phyloP scores from a whole-genome alignment of 75 land plant genomes.

The Ceratopteris richardii region DNA sequence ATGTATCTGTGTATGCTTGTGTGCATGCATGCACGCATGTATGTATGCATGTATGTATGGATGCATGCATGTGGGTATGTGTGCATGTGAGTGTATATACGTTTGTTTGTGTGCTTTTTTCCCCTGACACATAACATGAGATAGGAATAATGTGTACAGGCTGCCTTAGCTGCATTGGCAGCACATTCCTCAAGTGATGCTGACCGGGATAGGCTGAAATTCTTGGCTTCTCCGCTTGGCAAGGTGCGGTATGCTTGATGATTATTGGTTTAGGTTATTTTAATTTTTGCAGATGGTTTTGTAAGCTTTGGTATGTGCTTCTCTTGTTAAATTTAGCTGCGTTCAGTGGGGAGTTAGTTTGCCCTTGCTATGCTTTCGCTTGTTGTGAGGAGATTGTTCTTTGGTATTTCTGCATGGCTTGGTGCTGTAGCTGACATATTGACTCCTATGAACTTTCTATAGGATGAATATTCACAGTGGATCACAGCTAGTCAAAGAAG shows the following conservation, averaged over 20 bases:
- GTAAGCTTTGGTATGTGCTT: too few species aligned
- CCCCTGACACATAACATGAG: too few species aligned
- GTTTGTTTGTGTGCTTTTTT: too few species aligned
- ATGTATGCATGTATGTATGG: too few species aligned
- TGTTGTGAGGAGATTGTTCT: background rate
- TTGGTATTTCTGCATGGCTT: background rate
- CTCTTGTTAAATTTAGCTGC: too few species aligned
- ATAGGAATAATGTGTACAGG: constrained; percentile 34
- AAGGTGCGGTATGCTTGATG: constrained; percentile 44
- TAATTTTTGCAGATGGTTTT: background rate
- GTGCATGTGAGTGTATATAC: too few species aligned
- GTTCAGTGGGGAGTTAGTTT: too few species aligned
- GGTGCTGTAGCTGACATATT: too few species aligned
- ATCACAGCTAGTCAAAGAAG: constrained; percentile 81
- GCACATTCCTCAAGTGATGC: constrained; percentile 68
- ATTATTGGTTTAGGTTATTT: background rate
- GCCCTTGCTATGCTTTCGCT: background rate
- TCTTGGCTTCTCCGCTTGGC: constrained; percentile 78
- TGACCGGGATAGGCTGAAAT: constrained; percentile 68
- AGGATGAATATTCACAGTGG: constrained; percentile 95
- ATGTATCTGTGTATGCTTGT: too few species aligned
- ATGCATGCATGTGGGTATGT: too few species aligned
- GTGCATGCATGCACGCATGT: too few species aligned
- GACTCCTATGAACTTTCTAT: constrained; percentile 10
- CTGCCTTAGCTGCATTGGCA: constrained; percentile 66